A percentile compares a stretch with the other conserved stretches of the same genome.
phyloP scores from a whole-genome alignment of 2,329 filamentous ascomycete genomes.

The Fusarium circinatum region DNA sequence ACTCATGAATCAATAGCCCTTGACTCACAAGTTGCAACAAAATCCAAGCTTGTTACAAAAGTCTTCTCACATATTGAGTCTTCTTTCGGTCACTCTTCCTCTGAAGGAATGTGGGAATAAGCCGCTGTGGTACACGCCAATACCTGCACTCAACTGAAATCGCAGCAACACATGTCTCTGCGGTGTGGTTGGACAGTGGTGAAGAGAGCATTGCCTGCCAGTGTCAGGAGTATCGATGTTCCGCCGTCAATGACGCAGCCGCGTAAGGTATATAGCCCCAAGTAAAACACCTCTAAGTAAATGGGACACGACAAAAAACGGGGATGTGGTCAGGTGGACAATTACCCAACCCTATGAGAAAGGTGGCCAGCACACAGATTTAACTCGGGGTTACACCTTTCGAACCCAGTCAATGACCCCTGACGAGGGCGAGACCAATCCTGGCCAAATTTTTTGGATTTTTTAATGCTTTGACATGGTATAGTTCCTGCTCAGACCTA shows the following conservation, averaged over 20 bases:
- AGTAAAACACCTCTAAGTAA: neutral
- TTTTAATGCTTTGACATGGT: neutral
- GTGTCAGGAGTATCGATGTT: neutral
- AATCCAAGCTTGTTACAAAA: too few species aligned
- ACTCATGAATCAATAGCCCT: accelerated
- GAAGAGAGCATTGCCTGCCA: too few species aligned
- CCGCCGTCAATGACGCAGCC: neutral
- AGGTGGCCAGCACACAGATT: neutral
- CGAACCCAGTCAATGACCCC: neutral
- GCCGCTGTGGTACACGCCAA: neutral
- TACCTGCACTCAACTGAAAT: too few species aligned
- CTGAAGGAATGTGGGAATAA: neutral
- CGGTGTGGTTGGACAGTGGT: too few species aligned
- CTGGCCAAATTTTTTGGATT: neutral
- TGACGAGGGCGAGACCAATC: neutral
- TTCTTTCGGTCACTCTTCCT: neutral
- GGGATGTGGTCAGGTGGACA: neutral
- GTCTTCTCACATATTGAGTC: accelerated
- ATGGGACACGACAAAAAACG: neutral
- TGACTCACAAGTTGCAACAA: neutral
- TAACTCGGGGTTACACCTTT: neutral
- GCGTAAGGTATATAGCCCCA: neutral
- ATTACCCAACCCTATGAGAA: neutral
- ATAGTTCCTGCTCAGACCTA: too few species aligned
- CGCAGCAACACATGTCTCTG: neutral